A percentile compares a stretch with the other conserved stretches of the same genome.
These are phyloP conservation scores for Fimicolochytrium jonesii DNA, from an alignment of 192 early-diverging fungal species.

Conservation along the genomic window DNA sequence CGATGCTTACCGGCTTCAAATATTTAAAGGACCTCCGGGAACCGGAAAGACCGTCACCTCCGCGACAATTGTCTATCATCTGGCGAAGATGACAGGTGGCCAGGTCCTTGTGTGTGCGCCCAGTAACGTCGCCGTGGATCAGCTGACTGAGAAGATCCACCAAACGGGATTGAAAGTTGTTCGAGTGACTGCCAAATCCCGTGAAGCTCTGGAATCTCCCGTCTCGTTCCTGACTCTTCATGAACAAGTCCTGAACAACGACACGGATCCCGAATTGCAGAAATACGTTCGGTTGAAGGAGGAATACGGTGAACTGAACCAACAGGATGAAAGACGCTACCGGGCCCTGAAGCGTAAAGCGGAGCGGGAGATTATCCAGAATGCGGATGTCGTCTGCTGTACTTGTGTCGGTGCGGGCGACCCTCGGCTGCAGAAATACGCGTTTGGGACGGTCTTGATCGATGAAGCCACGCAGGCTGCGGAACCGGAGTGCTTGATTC, in stretches of 20 bases:
- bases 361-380: conserved; percentile 86
- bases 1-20: background rate
- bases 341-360: conserved; percentile 75
- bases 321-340: conserved; percentile 82
- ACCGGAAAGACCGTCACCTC: conserved; percentile 99
- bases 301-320: conserved; percentile 87
- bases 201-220: conserved; percentile 91
- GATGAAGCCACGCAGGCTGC: conserved; percentile 98
- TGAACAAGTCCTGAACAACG: conserved; percentile 94
- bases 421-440: conserved; percentile 79
- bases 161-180: conserved; percentile 92
- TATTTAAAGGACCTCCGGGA: conserved; percentile 66
- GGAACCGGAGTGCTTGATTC: conserved; percentile 98
- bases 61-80: conserved; percentile 95
- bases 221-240: conserved; percentile 93
- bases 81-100: conserved; percentile 77
- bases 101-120: conserved; percentile 98
- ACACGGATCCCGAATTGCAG: conserved; percentile 90
- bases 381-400: conserved; percentile 96
- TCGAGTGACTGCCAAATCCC: conserved; percentile 85
- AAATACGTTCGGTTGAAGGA: conserved; percentile 84
- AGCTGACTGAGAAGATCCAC: conserved; percentile 96
- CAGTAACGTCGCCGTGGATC: conserved; percentile 99
- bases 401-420: conserved; percentile 98
- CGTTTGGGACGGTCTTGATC: conserved; percentile 91